Conservation (phyloP, 805 yeast species). For the Wickerhamiella musiphila region DNA sequence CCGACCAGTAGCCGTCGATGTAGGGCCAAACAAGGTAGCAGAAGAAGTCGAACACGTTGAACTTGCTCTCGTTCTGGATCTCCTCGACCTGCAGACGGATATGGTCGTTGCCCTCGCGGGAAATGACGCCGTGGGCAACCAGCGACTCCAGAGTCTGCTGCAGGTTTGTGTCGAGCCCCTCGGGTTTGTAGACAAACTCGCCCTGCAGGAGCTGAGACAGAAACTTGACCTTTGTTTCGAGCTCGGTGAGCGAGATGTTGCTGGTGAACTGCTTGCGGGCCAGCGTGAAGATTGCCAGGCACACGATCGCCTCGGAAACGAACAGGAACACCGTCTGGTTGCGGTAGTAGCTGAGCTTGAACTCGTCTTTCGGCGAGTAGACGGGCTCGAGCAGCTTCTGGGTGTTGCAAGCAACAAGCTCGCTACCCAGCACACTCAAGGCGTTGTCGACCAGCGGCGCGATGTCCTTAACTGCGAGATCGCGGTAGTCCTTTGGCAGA, state of each 20-base stretch:
- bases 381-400: slow-evolving; percentile 24
- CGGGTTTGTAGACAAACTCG: slow-evolving; percentile 25
- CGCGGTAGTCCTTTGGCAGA: slow-evolving; percentile 14
- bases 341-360: slow-evolving; percentile 41
- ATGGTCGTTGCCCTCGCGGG: slow-evolving; percentile 10
- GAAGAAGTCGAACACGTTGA: slow-evolving; percentile 26
- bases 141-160: slow-evolving; percentile 18
- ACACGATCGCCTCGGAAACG: slow-evolving; percentile 32
- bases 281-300: slow-evolving; percentile 25
- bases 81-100: slow-evolving; percentile 9
- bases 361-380: slow-evolving; percentile 29
- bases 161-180: slow-evolving; percentile 22
- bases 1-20: slow-evolving; percentile 28
- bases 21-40: slow-evolving; percentile 28
- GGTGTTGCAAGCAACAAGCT: slow-evolving; percentile 20
- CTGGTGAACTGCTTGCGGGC: slow-evolving; percentile 10
- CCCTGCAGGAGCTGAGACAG: slow-evolving; percentile 23
- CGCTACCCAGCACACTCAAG: slow-evolving; percentile 24
- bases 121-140: slow-evolving; percentile 18
- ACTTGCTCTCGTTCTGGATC: slow-evolving; percentile 15
- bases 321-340: slow-evolving; percentile 39
- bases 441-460: slow-evolving; percentile 24
- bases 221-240: slow-evolving; percentile 20
- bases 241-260: slow-evolving; percentile 15
- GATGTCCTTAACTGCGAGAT: slow-evolving; percentile 13